A percentile compares a stretch with the other conserved stretches of the same genome.
phyloP scores from a whole-genome alignment of 371 early-diverging fungal genomes.

The Mortierella sp. region DNA sequence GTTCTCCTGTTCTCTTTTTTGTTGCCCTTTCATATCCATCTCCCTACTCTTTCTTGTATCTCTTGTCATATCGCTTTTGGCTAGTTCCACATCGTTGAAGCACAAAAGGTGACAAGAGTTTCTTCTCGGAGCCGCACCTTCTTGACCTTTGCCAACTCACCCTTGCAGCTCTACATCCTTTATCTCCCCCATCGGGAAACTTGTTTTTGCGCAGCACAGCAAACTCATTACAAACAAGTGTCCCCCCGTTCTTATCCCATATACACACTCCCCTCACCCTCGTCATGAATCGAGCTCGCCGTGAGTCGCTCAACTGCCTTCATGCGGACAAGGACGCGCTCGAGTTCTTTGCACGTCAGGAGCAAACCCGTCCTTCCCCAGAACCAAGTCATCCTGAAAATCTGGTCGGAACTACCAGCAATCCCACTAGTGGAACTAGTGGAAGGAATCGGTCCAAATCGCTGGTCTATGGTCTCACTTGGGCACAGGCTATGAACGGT shows the following conservation, averaged over 20 bases:
- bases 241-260: no score
- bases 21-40: no score
- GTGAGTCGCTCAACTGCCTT: conserved; percentile 53
- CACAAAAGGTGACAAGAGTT: no score
- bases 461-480: conserved; percentile 38
- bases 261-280: not conserved
- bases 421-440: not conserved
- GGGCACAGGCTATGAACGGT: conserved; percentile 54
- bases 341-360: conserved; percentile 42
- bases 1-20: no score
- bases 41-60: no score
- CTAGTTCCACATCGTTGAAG: no score
- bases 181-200: no score
- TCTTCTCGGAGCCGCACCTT: not conserved
- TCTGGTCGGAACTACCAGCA: not conserved
- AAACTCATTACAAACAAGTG: no score
- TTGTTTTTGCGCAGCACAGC: no score
- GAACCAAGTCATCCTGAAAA: conserved; percentile 1
- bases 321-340: conserved; percentile 51
- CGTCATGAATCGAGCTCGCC: conserved; percentile 50
- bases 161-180: no score
- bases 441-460: conserved; percentile 43
- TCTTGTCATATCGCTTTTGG: no score
- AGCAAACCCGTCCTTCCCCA: conserved; percentile 42
- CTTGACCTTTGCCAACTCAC: not conserved